Percentiles rank a stretch among this genome's conserved stretches.
These are phyloP conservation scores for Cornus florida DNA, from an alignment of 148 eudicot genomes.

Conservation along the genomic window DNA sequence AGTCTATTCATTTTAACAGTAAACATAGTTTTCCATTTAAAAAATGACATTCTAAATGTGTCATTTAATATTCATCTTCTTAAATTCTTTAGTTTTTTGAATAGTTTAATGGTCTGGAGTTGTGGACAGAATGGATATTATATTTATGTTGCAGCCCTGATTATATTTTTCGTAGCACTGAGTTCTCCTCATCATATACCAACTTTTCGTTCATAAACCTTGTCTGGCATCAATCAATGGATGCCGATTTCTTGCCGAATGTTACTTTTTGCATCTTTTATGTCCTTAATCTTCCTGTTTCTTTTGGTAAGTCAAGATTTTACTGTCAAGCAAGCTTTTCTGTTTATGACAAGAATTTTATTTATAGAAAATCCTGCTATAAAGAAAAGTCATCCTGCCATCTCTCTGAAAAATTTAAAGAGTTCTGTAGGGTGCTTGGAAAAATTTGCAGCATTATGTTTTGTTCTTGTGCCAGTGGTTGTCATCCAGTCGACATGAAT, in stretches of 20 bases:
- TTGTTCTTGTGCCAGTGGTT: neutral
- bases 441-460: neutral
- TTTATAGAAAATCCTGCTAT: no score
- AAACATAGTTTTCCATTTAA: neutral
- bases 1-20: neutral
- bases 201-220: neutral
- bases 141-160: neutral
- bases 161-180: neutral
- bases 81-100: neutral
- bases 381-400: neutral
- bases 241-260: neutral
- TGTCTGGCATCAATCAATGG: neutral
- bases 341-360: no score
- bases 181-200: neutral
- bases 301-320: neutral
- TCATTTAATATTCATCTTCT: neutral
- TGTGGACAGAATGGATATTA: neutral
- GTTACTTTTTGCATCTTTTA: neutral
- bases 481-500: neutral
- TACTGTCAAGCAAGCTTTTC: neutral
- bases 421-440: neutral
- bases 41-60: neutral
- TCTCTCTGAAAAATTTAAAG: neutral
- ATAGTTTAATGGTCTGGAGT: neutral
- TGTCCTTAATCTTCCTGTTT: neutral